phyloP scores from a whole-genome alignment of 1,284 basidiomycete genomes.

The Boletellus sp. region DNA sequence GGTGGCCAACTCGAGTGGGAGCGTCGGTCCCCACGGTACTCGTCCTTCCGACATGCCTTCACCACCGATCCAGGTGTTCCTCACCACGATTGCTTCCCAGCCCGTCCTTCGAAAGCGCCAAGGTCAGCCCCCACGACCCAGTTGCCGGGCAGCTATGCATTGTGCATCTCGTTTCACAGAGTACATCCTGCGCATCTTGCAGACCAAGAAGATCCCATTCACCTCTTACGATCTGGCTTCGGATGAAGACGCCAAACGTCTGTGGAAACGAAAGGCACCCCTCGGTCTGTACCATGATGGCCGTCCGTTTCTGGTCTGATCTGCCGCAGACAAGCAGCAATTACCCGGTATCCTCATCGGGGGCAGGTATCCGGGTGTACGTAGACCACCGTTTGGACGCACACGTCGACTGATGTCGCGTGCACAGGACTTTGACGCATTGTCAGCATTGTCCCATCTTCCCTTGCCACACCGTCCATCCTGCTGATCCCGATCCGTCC shows the following conservation, averaged over 20 bases:
- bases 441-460: slow-evolving; percentile 37
- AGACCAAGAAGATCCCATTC: slow-evolving; percentile 79
- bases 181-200: slow-evolving; percentile 70
- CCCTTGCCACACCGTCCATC: slow-evolving; percentile 8
- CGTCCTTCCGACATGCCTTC: slow-evolving; percentile 51
- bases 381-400: slow-evolving; percentile 18
- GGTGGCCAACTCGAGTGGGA: not conserved
- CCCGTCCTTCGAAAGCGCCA: slow-evolving; percentile 71
- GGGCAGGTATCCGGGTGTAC: slow-evolving; percentile 56
- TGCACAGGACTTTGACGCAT: slow-evolving; percentile 51
- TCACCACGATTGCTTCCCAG: slow-evolving; percentile 82
- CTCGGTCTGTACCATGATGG: slow-evolving; percentile 39
- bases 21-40: slow-evolving; percentile 6
- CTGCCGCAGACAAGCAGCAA: slow-evolving; percentile 64
- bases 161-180: slow-evolving; percentile 39
- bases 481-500: slow-evolving; percentile 6
- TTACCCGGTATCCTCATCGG: slow-evolving; percentile 78
- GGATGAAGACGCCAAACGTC: slow-evolving; percentile 71
- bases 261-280: slow-evolving; percentile 78
- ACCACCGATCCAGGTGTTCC: slow-evolving; percentile 74
- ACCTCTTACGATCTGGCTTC: slow-evolving; percentile 79
- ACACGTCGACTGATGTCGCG: not conserved
- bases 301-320: not conserved
- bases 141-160: not conserved
- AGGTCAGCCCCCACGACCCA: slow-evolving; percentile 37